phyloP scores from a whole-genome alignment of 2,329 filamentous ascomycete species.

The Colletotrichum sp. region DNA sequence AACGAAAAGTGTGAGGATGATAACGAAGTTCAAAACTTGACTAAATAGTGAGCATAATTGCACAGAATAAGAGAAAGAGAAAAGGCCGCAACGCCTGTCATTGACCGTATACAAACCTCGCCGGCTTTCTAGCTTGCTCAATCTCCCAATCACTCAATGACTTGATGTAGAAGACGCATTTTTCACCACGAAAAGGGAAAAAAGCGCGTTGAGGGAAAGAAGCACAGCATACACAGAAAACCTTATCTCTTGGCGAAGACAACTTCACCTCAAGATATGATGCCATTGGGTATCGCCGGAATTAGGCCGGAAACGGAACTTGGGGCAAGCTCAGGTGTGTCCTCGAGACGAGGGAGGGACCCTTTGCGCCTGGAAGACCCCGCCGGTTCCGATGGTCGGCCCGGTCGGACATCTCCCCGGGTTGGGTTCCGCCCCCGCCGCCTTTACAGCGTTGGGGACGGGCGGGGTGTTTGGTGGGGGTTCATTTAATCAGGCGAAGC shows the following conservation, averaged over 20 bases:
- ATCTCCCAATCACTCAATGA: neutral
- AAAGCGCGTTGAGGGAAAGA: neutral
- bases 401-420: slow-evolving; percentile 20
- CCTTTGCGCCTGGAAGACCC: neutral
- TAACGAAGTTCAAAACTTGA: neutral
- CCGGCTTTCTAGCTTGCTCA: neutral
- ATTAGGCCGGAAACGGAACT: neutral
- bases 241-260: neutral
- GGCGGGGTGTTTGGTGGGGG: neutral
- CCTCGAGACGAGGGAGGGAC: neutral
- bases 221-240: neutral
- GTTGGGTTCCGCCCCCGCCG: neutral
- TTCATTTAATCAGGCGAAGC: neutral
- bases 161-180: neutral
- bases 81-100: neutral
- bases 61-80: neutral
- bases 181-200: neutral
- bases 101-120: neutral
- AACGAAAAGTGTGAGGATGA: neutral
- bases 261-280: neutral
- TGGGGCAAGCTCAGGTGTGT: neutral
- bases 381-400: slow-evolving; percentile 19
- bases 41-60: neutral
- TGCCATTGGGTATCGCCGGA: neutral
- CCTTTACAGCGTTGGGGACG: neutral